Base-by-base conservation (phyloP, 805 yeast species). In the Teunomyces aglyptinius region DNA sequence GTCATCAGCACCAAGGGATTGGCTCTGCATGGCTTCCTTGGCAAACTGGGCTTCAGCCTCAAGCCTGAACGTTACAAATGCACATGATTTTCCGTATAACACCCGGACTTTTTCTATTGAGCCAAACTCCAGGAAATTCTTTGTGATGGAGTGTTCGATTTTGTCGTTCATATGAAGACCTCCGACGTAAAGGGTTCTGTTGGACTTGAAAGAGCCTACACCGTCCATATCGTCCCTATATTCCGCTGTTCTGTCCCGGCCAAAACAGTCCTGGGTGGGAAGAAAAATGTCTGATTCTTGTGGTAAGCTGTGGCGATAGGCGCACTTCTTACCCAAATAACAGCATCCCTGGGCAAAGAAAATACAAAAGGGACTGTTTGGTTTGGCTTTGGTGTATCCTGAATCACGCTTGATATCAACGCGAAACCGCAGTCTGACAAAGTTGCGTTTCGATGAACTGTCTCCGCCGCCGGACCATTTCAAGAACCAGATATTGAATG, bases 151-250 rank as follows among this genome's bases (percentile, higher is more conserved):
- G 41, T 69, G 71, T 50, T 71, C 80, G 3, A 66, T 57, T 39
- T 58, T 67, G 16, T 63, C 60, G 47, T 56, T 76, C 58, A 70
- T 63, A 33, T 63, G 77, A 15, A 61, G 73, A 52, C 80, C 81
- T 10, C 95, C 94, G 2, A 92, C 78, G 59, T 85, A 91, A 1
- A 92, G 62, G 0, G 97, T 89, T 44, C 82, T 67, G 60, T 90
- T 91, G n/a, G 72, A 71, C 31, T 73, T 68, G 60, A 92, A 83
- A 19, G 89, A 82, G 0, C 98, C 99, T 3, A 90, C 85, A 28
- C 99, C 99, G 24, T 86, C 82, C 97, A 90, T 90, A 65, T 92
- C 98, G 53, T 92, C 97, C 54, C 90, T 70, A 57, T 88, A 89
- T 41, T 82, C 86, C 1, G 86, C 73, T 51, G 85, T 85, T 63